phyloP scores from a whole-genome alignment of 2,329 filamentous ascomycete species.

The Colletotrichum karsti region DNA sequence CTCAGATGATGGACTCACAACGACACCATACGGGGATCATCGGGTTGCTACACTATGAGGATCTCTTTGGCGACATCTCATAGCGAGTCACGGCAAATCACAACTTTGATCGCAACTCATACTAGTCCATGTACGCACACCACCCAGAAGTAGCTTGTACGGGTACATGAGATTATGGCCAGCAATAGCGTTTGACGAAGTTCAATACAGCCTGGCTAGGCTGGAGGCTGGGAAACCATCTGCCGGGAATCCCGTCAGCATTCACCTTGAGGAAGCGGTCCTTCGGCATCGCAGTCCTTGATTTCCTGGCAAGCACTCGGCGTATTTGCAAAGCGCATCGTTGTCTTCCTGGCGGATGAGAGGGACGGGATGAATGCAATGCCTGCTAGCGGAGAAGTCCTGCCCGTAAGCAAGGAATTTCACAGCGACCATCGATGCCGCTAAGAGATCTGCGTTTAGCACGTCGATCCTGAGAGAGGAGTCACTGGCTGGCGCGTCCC shows the following conservation, averaged over 20 bases:
- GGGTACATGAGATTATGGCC: not conserved
- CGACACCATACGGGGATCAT: not conserved
- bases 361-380: not conserved
- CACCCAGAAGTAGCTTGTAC: not conserved
- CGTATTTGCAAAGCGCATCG: not conserved
- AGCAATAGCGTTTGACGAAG: not conserved
- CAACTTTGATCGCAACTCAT: not conserved
- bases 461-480: constrained; percentile 11
- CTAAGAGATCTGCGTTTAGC: constrained; percentile 24
- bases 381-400: not conserved
- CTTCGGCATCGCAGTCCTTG: not conserved
- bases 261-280: not conserved
- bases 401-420: not conserved
- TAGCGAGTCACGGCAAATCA: not conserved
- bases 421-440: not conserved
- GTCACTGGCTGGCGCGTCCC: not conserved
- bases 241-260: not conserved
- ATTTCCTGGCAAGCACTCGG: not conserved
- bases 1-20: not conserved
- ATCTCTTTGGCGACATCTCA: not conserved
- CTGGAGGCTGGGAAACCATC: not conserved
- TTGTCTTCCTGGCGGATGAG: not conserved
- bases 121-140: not conserved
- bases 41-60: not conserved
- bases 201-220: not conserved